These are phyloP conservation scores for Apium graveolens DNA, from an alignment of 129 eudicot genomes.

Conservation along the genomic window DNA sequence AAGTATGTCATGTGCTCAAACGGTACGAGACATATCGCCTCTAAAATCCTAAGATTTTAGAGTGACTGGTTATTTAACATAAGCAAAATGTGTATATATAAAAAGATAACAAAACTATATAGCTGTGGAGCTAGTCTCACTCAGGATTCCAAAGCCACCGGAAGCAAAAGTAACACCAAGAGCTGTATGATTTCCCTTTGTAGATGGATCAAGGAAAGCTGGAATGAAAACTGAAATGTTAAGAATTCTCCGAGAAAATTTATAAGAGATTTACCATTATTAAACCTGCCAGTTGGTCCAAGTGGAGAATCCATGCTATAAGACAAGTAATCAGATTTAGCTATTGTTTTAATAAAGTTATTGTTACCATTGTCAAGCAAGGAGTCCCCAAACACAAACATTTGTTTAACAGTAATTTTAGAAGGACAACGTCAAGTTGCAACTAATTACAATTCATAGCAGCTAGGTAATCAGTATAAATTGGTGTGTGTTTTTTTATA, in stretches of 20 bases:
- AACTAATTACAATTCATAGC: too few relatives aligned
- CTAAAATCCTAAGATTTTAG: too few relatives aligned
- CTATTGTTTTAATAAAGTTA: slow-evolving; percentile 21
- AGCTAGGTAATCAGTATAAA: too few relatives aligned
- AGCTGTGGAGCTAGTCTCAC: slow-evolving; percentile 35
- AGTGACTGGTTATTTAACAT: too few relatives aligned
- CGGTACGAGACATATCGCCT: too few relatives aligned
- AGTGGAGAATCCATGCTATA: slow-evolving; percentile 47
- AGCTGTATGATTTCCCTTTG: slow-evolving; percentile 18
- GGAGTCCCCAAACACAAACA: slow-evolving; percentile 62
- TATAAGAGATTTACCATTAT: slow-evolving; percentile 40
- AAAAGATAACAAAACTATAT: slow-evolving; percentile 13
- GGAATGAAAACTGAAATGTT: slow-evolving; percentile 30
- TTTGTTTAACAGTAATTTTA: slow-evolving; percentile 20
- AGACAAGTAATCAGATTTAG: slow-evolving; percentile 35
- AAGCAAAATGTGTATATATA: not conserved
- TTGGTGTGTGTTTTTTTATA: too few relatives aligned
- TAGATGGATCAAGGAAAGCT: too few relatives aligned
- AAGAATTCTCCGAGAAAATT: slow-evolving; percentile 33
- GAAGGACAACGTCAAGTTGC: too few relatives aligned
- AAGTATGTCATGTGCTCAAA: too few relatives aligned
- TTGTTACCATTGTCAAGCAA: slow-evolving; percentile 61
- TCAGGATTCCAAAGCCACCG: slow-evolving; percentile 55
- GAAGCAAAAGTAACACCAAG: slow-evolving; percentile 52
- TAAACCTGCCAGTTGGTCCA: slow-evolving; percentile 49